Percentiles rank a stretch among this genome's conserved stretches.
Evolutionary conservation across 805 yeast genomes (phyloP).

Genomic region (Kodamaea nitidulidarum): DNA sequence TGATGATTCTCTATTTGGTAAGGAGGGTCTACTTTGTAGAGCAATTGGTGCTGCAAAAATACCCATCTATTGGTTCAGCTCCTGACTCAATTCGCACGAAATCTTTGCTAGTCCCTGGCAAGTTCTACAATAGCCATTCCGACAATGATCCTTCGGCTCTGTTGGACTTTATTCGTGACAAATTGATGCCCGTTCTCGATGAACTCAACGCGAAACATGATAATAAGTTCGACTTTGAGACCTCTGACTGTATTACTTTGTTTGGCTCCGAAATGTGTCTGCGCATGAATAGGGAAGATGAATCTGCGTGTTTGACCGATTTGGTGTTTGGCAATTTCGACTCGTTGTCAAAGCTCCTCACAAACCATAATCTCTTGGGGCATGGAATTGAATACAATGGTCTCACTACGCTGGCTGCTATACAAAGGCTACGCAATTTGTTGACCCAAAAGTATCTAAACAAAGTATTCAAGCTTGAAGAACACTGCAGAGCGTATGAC

Average conservation of each 20-base stretch:
- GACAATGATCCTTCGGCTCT: not conserved
- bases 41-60: conserved; percentile 2
- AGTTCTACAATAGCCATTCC: too few species aligned
- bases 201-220: conserved; percentile 11
- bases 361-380: not conserved
- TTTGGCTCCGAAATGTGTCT: conserved; percentile 14
- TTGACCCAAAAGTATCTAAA: conserved; percentile 2
- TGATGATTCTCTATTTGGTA: conserved; percentile 21
- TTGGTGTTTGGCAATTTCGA: not conserved
- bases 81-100: too few species aligned
- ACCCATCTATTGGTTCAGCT: too few species aligned
- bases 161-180: conserved; percentile 22
- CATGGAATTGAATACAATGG: not conserved
- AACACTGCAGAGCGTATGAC: conserved; percentile 5
- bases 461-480: conserved; percentile 7
- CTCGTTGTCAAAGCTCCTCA: not conserved
- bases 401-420: not conserved
- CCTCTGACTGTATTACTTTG: conserved; percentile 3
- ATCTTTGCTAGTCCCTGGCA: too few species aligned
- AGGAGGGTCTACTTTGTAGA: conserved; percentile 24
- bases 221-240: conserved; percentile 10
- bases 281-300: conserved; percentile 23
- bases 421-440: conserved; percentile 1
- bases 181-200: conserved; percentile 26
- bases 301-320: conserved; percentile 13